Evolutionary conservation across 768 basidiomycete genomes (phyloP), one percentile per base, ranked within the genome.

Genomic region (Pulveroboletus sp.): DNA sequence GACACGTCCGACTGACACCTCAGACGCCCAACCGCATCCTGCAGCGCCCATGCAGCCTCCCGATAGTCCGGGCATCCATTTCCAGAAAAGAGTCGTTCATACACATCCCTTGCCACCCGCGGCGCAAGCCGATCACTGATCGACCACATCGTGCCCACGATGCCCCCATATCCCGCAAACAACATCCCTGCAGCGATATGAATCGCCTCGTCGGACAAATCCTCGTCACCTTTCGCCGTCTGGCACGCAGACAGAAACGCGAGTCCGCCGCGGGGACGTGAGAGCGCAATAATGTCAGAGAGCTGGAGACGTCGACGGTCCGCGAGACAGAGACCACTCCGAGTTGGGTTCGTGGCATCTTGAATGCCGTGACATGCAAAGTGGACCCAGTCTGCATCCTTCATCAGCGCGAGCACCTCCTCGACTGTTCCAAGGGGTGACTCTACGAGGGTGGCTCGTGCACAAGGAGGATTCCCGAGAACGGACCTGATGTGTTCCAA

Each of bases 191-290:
- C 71, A 4, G 75, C 71, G 9, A 77, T 53, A 59, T 76, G 75
- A 10, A 76, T 55, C 2, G 63, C 65, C 40, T 75, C 73, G 13
- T 72, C 67, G 1, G 64, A 43, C 9, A 66, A 64, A 45, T 51
- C 67, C 58, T 59, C 43, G 35, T 64, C 62, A 2, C 73, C 73
- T 37, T 55, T 64, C 2, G 72, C 71, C 10, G 71, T 76, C 45
- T 78, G 68, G 52, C 75, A 78, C 3, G 76, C 76, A 10, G 75
- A 75, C 8, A 78, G 69, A 51, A 75, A 73, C 0, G 69, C 75
- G 34, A 77, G 62, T 25, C 66, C 46, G 37, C 39, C 62, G 36
- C 14, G 68, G 33, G 31, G 55, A 13, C 40, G 38, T 2, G 51
- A 43, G 17, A 47, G n/a, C 14, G 46, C 31, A 8, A 52, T 47